Evolutionary conservation across 176 grass and related monocot genomes (phyloP), one percentile per base, ranked within the genome.

Genomic region (maize (Zea mays)): DNA sequence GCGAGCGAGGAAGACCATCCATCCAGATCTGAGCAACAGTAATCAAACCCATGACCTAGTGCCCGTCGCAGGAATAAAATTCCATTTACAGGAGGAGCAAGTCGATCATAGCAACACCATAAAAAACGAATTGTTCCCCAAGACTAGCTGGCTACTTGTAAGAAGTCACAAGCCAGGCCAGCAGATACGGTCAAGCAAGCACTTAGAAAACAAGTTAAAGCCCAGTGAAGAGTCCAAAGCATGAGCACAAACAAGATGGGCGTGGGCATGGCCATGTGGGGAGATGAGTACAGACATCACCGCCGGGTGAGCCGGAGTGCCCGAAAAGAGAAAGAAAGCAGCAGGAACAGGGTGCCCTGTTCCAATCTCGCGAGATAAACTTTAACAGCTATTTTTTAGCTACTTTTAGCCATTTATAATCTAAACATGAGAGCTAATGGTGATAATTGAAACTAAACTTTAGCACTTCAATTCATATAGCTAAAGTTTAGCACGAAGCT

Each of bases 211-310:
- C 40, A 80, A 66, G 79, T 17, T 17, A 46, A 46, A 87, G 68
- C 60, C 55, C 33, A 82, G 79, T 79, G 85, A 68, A 67, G 79
- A 61, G 85, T 83, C 74, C 85, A 83, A 87, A 66, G 80, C 85
- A 66, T 76, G 56, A 76, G 61, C 78, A 86, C 72, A 49, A n/a
- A 57, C 8, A 58, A 19, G 19, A 58, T 21, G 19, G 8, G 7
- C 2, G 9, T 41, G 40, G 40, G 5, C 5, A 54, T 40, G 68
- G 65, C 11, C 72, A 45, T 50, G 69, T 47, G 69, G 50, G 55
- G 62, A 45, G 79, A 51, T 78, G 74, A 87, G 70, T 42, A 38
- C 49, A 61, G 21, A 19, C 71, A 48, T 38, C 71, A 8, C 48
- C 67, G 65, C 79, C 79, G 39, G 79, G 47, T 71, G 73, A 82